Evolutionary conservation across 2,329 filamentous ascomycete species (phyloP).

Genomic region (Phaeosphaeriaceae sp.): DNA sequence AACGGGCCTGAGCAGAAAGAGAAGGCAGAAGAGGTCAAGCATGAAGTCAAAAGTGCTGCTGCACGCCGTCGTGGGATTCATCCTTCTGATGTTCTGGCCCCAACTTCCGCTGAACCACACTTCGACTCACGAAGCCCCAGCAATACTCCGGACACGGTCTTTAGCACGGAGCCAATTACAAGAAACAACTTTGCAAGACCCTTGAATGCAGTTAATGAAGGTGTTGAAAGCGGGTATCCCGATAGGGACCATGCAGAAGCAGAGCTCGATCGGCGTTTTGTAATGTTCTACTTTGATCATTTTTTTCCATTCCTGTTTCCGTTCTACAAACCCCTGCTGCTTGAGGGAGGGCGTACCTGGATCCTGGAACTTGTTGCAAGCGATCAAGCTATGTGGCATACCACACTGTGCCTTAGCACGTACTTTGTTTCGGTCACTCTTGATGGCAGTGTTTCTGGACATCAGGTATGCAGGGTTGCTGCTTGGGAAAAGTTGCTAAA

Average conservation of each 20-base stretch:
- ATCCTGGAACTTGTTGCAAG: constrained; percentile 63
- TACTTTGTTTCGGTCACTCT: constrained; percentile 56
- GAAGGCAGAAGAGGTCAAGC: constrained; percentile 62
- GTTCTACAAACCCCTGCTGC: constrained; percentile 64
- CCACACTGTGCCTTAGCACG: constrained; percentile 54
- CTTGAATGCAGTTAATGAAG: not conserved
- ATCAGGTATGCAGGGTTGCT: not conserved
- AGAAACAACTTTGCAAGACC: not conserved
- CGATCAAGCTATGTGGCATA: constrained; percentile 49
- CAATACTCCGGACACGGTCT: not conserved
- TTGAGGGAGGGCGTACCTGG: constrained; percentile 67
- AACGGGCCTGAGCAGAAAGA: constrained; percentile 50
- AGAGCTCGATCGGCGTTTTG: constrained; percentile 4
- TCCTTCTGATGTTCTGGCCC: not conserved
- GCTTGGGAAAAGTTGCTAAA: constrained; percentile 13
- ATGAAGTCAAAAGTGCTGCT: constrained; percentile 64
- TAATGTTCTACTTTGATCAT: constrained; percentile 64
- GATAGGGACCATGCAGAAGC: not conserved
- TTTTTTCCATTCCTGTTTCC: constrained; percentile 69
- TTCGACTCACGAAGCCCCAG: not conserved
- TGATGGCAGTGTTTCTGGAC: not conserved
- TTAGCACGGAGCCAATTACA: not conserved
- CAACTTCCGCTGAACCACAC: not conserved
- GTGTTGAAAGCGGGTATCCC: too few species aligned
- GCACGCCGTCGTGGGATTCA: constrained; percentile 46